phyloP scores from a whole-genome alignment of 2,329 filamentous ascomycete species.

The Triangularia verruculosa region DNA sequence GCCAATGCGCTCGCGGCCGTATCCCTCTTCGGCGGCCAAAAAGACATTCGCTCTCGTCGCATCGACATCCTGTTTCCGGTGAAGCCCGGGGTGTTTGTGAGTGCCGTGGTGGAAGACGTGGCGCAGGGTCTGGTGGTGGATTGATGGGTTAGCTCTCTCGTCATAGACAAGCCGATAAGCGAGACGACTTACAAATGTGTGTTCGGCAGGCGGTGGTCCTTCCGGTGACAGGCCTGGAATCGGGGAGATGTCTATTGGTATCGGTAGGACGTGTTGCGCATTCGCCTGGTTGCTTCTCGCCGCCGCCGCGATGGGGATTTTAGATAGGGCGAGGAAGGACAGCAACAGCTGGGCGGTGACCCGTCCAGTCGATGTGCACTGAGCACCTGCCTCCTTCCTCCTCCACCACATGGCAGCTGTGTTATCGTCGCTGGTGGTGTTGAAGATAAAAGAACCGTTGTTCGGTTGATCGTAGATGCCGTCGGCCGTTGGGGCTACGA shows the following conservation, averaged over 20 bases:
- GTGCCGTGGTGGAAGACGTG: slow-evolving; percentile 94
- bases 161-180: not conserved
- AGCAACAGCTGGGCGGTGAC: slow-evolving; percentile 63
- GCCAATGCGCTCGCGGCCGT: slow-evolving; percentile 48
- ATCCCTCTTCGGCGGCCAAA: slow-evolving; percentile 58
- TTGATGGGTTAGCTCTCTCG: slow-evolving; percentile 10
- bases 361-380: slow-evolving; percentile 57
- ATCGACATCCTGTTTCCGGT: slow-evolving; percentile 70
- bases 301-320: slow-evolving; percentile 37
- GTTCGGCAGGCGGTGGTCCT: slow-evolving; percentile 48
- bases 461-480: not conserved
- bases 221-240: slow-evolving; percentile 42
- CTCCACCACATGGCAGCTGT: slow-evolving; percentile 30
- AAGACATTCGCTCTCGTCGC: slow-evolving; percentile 59
- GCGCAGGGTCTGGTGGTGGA: slow-evolving; percentile 56
- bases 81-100: slow-evolving; percentile 71
- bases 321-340: slow-evolving; percentile 62
- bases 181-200: slow-evolving; percentile 48
- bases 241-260: slow-evolving; percentile 43
- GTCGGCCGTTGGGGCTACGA: not conserved
- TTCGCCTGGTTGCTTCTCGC: slow-evolving; percentile 31
- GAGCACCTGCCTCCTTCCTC: slow-evolving; percentile 29
- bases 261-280: slow-evolving; percentile 44
- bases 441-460: not conserved
- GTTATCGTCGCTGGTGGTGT: not conserved